Base-by-base conservation (phyloP, 371 early-diverging fungal genomes). In the Fennellomyces sp. region DNA sequence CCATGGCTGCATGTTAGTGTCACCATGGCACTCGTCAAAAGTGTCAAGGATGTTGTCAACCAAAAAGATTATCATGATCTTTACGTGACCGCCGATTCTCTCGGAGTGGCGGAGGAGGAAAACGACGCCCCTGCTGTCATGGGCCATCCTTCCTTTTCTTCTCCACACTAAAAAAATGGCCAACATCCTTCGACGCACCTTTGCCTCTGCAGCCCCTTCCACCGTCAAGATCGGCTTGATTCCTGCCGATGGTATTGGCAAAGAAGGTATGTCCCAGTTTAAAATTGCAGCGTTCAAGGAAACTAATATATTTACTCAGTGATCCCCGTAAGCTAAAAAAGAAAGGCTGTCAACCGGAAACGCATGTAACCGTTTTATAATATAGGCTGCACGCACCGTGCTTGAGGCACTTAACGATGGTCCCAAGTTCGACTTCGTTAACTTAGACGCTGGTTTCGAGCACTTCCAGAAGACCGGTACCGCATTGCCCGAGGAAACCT, bases 191-290 rank as follows among this genome's bases (percentile, higher is more conserved):
- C 81, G 83, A 52, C 85, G 86, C 33, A 65, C 76, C 27, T 75
- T 87, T 42, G 75, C 80, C 23, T 68, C 81, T 58, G 59, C 68
- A 31, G 52, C 72, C 17, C 66, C 79, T 51, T 83, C 83, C 61
- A 69, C 82, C 26, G 75, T 91, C 55, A 94, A 88, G 54, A 93
- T 96, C 64, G 97, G 94, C 17, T 78, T 97, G 61, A 92, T 96
- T 66, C 95, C 96, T 26, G 97, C 93, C 41, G 97, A 97, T 72
- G 97, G 97, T 56, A 97, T 97, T 58, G 97, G 97, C 59, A 79
- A 84, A 60, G 96, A 96, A 83, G 97, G 80, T 75, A 71, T n/a
- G n/a, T n/a, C n/a, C n/a, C n/a, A n/a, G n/a, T n/a, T n/a, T n/a
- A n/a, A n/a, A n/a, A n/a, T n/a, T n/a, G n/a, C n/a, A n/a, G n/a